These are phyloP conservation scores for Heimioporus retisporus DNA, from an alignment of 1,284 basidiomycete species.

Conservation along the genomic window DNA sequence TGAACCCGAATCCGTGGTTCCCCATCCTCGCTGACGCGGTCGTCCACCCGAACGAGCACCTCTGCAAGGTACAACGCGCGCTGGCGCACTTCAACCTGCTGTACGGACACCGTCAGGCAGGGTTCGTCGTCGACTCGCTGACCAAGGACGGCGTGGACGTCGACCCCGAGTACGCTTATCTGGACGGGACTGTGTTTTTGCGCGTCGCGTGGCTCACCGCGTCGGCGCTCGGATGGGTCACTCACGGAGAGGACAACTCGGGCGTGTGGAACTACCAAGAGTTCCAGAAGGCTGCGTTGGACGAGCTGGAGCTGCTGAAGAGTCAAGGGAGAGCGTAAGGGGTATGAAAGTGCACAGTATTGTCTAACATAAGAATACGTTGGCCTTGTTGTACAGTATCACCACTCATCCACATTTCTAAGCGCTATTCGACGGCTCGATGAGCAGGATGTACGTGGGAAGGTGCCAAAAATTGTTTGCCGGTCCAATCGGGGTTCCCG, in stretches of 20 bases:
- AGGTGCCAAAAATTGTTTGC: too few species aligned
- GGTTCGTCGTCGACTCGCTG: conserved; percentile 43
- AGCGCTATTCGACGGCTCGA: too few species aligned
- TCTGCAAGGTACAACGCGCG: conserved; percentile 68
- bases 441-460: too few species aligned
- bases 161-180: conserved; percentile 46
- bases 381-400: too few species aligned
- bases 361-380: too few species aligned
- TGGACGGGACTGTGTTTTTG: conserved; percentile 73
- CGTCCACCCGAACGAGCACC: conserved; percentile 66
- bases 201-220: conserved; percentile 62
- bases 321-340: conserved; percentile 26
- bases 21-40: conserved; percentile 40
- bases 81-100: conserved; percentile 62
- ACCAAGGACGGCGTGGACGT: conserved; percentile 34
- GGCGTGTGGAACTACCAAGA: conserved; percentile 41
- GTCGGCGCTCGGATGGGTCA: conserved; percentile 61
- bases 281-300: conserved; percentile 39
- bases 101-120: conserved; percentile 56
- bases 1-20: conserved; percentile 43
- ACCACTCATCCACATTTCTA: too few species aligned
- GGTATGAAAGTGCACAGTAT: too few species aligned
- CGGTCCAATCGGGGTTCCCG: too few species aligned
- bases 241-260: conserved; percentile 53
- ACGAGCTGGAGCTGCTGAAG: conserved; percentile 35